A percentile compares a stretch with the other conserved stretches of the same genome.
Evolutionary conservation across 108 stramenopile genomes (phyloP).

Genomic region (Skeletonema menzelii): DNA sequence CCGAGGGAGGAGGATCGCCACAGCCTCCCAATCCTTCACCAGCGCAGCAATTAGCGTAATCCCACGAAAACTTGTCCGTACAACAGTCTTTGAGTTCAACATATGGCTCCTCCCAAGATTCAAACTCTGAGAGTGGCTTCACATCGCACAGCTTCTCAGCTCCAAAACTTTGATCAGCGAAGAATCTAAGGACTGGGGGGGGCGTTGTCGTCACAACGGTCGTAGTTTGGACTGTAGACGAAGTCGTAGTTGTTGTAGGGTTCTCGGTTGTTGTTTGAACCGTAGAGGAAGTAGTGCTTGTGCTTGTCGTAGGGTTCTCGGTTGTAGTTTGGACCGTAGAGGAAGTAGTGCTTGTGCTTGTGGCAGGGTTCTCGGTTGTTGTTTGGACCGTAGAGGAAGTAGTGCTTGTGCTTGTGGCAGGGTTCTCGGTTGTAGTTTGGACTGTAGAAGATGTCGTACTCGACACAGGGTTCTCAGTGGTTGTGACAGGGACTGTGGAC

Average conservation of each 20-base stretch:
- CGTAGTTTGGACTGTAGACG: too few relatives aligned
- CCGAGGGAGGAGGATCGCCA: background rate
- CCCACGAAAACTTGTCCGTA: background rate
- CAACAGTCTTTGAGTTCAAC: background rate
- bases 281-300: background rate
- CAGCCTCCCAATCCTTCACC: background rate
- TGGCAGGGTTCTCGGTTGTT: background rate
- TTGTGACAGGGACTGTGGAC: background rate
- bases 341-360: background rate
- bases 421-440: background rate
- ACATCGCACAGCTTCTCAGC: background rate
- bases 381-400: background rate
- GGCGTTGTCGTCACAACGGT: background rate
- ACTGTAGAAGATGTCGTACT: background rate
- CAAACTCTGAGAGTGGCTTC: background rate
- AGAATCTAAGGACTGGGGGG: background rate
- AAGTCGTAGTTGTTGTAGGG: background rate
- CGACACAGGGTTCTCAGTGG: too few relatives aligned
- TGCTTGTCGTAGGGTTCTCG: background rate
- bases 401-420: background rate
- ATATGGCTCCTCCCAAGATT: background rate
- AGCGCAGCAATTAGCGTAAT: background rate
- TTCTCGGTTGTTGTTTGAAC: background rate
- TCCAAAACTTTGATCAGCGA: conserved; percentile 1
- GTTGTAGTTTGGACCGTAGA: background rate